phyloP scores from a whole-genome alignment of 164 flowering plant genomes.

The Piper betle region DNA sequence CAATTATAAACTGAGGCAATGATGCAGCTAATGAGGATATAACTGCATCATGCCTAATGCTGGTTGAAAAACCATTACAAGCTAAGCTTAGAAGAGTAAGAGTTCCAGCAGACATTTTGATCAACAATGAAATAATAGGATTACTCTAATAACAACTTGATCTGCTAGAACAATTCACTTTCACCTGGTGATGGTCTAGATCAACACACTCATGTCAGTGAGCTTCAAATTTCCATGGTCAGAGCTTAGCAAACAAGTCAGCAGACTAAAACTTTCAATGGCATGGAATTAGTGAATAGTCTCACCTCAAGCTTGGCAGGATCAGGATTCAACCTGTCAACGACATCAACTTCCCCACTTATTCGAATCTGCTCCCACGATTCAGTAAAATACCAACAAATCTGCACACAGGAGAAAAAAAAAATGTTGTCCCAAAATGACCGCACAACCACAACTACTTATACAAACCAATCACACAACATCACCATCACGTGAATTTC shows the following conservation, averaged over 20 bases:
- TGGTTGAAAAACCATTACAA: neutral
- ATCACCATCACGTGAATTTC: no score
- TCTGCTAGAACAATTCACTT: neutral
- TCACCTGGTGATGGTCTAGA: neutral
- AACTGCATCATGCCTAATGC: neutral
- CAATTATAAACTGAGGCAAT: no score
- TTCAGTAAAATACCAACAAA: slow-evolving; percentile 93
- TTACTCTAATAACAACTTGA: neutral
- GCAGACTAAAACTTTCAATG: no score
- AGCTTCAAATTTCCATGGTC: no score
- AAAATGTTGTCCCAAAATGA: neutral
- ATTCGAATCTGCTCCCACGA: slow-evolving; percentile 97
- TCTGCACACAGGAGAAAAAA: no score
- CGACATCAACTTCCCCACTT: slow-evolving; percentile 52
- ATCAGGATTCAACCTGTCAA: slow-evolving; percentile 55
- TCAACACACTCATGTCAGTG: no score
- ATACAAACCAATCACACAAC: no score
- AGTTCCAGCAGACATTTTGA: neutral
- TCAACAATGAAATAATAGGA: neutral
- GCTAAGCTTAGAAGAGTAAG: neutral
- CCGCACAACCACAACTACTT: neutral
- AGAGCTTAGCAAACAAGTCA: neutral
- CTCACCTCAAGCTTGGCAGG: slow-evolving; percentile 56
- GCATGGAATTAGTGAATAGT: neutral
- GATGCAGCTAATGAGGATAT: no score